Base-by-base conservation (phyloP, 2,329 filamentous ascomycete species). In the Daldinia eschscholtzii region DNA sequence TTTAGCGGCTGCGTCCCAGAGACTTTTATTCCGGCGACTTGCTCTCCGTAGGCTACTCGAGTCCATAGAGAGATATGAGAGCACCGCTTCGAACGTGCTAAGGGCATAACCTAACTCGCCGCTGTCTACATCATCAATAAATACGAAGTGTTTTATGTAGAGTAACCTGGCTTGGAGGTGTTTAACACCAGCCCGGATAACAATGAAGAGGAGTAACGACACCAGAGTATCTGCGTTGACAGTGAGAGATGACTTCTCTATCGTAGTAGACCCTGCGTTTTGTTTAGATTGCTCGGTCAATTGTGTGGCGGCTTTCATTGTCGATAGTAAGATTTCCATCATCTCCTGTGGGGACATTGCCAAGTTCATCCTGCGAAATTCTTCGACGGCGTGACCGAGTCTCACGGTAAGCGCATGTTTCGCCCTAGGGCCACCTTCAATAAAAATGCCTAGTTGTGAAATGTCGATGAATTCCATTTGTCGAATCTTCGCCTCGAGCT, bases 101-200 rank as follows among this genome's bases (percentile, higher is more conserved):
- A 99, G 81, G 0, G 95, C 94, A 80, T 99, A 99, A 7, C 96
- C 96, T 84, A 97, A 91, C 81, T 99, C 96, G 56, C 96, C 96
- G 68, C 90, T 97, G 73, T 99, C 96, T 7, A 99, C 94, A 80
- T 99, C 96, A 74, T 98, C 96, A 57, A 97, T 94, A 80, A 97
- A 99, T 73, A 98, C 96, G 77, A 98, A 99, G 76, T 97, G 93
- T 48, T 95, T 92, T 86, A 98, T 97, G 78, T 98, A 99, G n/a
- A 92, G 86, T 53, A 99, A 83, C 20, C 95, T 88, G 2, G 96
- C 94, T 75, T 97, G 93, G 7, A 99, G 84, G 80, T 98, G 91
- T 65, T 92, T 90, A 28, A 97, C 90, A 67, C 96, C 92, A 10
- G 95, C 93, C 70, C 95, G 88, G 68, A 99, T 98, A 10, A 99